Evolutionary conservation across 2,329 filamentous ascomycete species (phyloP).

Genomic region (Aspergillus floridensis): DNA sequence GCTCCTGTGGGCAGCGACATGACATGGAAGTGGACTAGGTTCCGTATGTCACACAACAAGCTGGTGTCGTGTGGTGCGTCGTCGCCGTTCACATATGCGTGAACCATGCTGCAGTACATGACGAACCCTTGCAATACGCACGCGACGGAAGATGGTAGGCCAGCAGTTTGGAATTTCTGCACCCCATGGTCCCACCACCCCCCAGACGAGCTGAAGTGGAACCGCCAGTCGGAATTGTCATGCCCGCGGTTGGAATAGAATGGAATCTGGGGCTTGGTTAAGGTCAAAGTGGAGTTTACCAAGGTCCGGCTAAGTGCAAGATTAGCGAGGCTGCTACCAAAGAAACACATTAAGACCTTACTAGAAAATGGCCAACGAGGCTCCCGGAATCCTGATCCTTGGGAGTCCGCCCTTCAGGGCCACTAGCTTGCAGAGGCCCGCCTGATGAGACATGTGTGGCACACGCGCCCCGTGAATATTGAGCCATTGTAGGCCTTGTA

Average conservation of each 20-base stretch:
- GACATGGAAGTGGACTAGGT: neutral
- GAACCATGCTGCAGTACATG: neutral
- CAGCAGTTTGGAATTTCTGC: neutral
- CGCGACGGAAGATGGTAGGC: neutral
- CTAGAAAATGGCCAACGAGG: conserved; percentile 3
- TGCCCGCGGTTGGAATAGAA: neutral
- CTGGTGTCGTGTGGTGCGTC: neutral
- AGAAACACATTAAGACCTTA: neutral
- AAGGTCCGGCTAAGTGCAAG: neutral
- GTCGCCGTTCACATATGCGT: neutral
- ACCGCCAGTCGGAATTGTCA: too few relatives aligned
- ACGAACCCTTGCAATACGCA: neutral
- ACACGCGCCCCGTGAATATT: conserved; percentile 1
- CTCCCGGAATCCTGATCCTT: neutral
- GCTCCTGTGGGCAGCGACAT: neutral
- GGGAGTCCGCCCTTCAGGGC: neutral
- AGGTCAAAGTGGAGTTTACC: conserved; percentile 5
- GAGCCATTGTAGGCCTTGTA: conserved; percentile 4
- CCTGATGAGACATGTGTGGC: conserved; percentile 1
- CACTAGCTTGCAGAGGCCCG: neutral
- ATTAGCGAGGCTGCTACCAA: neutral
- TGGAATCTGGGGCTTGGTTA: neutral
- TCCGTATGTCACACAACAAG: conserved; percentile 5
- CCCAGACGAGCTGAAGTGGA: neutral
- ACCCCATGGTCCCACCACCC: neutral